phyloP scores from a whole-genome alignment of 2,329 filamentous ascomycete genomes.

The Xylariaceae sp. region DNA sequence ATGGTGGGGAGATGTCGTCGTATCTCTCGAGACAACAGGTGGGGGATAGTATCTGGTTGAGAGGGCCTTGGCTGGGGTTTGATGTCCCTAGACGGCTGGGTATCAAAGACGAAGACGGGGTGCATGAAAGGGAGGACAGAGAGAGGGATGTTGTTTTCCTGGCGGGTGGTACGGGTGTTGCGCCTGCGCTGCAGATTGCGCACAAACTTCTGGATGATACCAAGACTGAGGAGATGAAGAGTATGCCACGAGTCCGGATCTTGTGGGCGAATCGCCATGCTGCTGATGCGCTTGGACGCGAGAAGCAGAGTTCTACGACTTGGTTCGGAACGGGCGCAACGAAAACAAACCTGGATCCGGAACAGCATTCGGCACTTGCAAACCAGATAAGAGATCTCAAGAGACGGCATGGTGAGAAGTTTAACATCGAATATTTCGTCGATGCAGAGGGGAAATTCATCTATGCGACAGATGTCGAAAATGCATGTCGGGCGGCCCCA shows the following conservation, averaged over 20 bases:
- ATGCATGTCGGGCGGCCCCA: constrained; percentile 25
- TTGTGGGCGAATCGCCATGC: constrained; percentile 76
- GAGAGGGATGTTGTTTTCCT: constrained; percentile 70
- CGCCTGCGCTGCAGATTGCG: constrained; percentile 80
- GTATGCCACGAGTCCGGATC: constrained; percentile 55
- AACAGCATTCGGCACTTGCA: constrained; percentile 22
- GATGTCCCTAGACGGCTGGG: constrained; percentile 40
- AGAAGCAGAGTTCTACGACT: background rate
- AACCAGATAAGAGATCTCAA: constrained; percentile 63
- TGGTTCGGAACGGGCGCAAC: background rate
- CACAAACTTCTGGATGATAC: constrained; percentile 54
- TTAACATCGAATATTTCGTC: constrained; percentile 73
- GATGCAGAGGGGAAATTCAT: constrained; percentile 76
- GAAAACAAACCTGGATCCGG: background rate
- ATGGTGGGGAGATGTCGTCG: constrained; percentile 78
- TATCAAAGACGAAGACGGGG: background rate
- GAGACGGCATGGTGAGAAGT: constrained; percentile 48
- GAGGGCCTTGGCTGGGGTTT: constrained; percentile 76
- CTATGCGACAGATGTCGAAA: constrained; percentile 46
- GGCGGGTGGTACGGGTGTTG: constrained; percentile 89
- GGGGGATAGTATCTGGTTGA: constrained; percentile 67
- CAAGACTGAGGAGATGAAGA: constrained; percentile 14
- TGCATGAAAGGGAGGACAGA: constrained; percentile 36
- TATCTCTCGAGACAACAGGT: constrained; percentile 68
- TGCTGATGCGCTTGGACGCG: constrained; percentile 63